Base-by-base conservation (phyloP, 1,284 basidiomycete species). In the Wolfiporia cocos region DNA sequence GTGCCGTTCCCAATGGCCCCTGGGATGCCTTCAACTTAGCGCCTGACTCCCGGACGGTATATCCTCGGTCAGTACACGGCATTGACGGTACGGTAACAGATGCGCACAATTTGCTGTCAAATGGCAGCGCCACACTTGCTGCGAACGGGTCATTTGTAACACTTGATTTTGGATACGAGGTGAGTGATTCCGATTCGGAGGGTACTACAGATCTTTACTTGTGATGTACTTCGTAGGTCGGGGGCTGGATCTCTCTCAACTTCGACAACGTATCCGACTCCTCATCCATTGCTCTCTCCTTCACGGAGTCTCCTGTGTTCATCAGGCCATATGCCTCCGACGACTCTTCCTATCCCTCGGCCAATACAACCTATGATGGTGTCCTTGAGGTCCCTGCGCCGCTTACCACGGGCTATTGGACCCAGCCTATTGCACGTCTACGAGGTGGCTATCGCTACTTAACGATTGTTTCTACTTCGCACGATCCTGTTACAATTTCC, bases 391-490 rank as follows among this genome's bases (percentile, higher is more conserved):
- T 76, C 11, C 43, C 61, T 3, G 58, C 64, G 0, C 71, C 73
- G 1, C 55, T 71, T 3, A 23, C 48, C 0, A 35, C 46, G 0
- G 73, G 71, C 0, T 55, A 62, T 37, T 79, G 76, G 76, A 71
- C 67, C 0, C 76, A 78, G 49, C 73, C 74, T 1, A 47, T 64
- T 0, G 53, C 57, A 4, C 55, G 62, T 0, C 57, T 79, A 3
- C 61, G 76, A 14, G 77, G 76, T 3, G 76, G 77, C 2, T 78
- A 73, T 48, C 67, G 77, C 5, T 80, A 67, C 50, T 57, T 80
- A 15, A 78, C 75, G 0, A 64, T 80, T 22, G 66, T 71, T 0
- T 68, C 68, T 1, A 68, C 61, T 9, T 61, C 61, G 0, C 47
- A 61, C 20, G 42, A 23, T 22, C n/a, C 39, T 18, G 39, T 47